Evolutionary conservation across 2,329 filamentous ascomycete genomes (phyloP), one percentile per base, ranked within the genome.

Genomic region (Diplocarpon rosae): DNA sequence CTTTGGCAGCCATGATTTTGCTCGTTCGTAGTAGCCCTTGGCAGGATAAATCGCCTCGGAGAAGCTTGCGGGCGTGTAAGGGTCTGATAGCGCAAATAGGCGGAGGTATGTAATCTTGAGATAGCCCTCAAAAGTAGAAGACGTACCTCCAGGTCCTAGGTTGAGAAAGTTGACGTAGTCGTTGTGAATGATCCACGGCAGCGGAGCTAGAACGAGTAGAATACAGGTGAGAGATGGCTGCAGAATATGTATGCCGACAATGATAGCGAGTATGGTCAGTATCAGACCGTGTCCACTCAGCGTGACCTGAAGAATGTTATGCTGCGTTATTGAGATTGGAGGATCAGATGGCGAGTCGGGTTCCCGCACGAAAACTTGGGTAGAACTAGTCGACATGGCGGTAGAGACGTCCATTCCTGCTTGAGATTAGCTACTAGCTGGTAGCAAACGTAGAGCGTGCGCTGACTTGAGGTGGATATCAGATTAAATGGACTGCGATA

Each of bases 141-240:
- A 85, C 0, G 84, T 90, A 47, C 86, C 86, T 17, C 86, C 86
- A 0, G 85, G 85, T 0, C 86, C 86, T 15, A 93, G 76, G 32
- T 75, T 75, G 51, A 90, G 67, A 64, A 87, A 92, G 60, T 80
- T 82, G 42, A 70, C 67, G 64, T 87, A 92, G 67, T 90, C 84
- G 58, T 78, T 76, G 58, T 78, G 76, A 55, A 85, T 63, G 48
- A 68, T 58, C 48, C 52, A 60, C n/a, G 52, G 59, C 47, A 67
- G 57, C 13, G 74, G 73, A 7, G 70, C 60, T n/a, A 73, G 52
- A 15, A 70, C 59, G 40, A 80, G 66, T 39, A 78, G 56, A 39
- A 67, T 58, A 51, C 74, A 68, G 33, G 73, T 67, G 15, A 71
- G 54, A n/a, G 61, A 61, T 4, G 69, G 65, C 28, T 70, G 66